Percentiles rank a stretch among this genome's conserved stretches.
Conservation (phyloP, 2,329 filamentous ascomycete species). For the Dothideomycetidae sp. region DNA sequence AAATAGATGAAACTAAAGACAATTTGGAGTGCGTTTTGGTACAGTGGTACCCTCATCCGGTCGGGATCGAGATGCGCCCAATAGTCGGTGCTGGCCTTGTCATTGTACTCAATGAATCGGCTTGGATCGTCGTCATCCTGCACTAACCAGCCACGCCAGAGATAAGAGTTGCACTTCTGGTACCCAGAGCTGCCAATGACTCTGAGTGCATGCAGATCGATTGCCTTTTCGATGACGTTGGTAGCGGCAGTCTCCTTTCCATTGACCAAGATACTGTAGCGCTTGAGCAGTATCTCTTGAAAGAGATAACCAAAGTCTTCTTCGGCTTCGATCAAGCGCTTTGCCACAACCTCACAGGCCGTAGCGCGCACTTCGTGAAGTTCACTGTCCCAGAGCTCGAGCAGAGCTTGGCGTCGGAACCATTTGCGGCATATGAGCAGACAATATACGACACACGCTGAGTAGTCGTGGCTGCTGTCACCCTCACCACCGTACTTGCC, state of each 20-base stretch:
- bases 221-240: slow-evolving; percentile 86
- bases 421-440: slow-evolving; percentile 59
- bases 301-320: slow-evolving; percentile 67
- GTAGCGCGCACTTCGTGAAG: slow-evolving; percentile 64
- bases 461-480: slow-evolving; percentile 38
- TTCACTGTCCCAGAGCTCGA: slow-evolving; percentile 86
- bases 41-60: slow-evolving; percentile 79
- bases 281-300: slow-evolving; percentile 67
- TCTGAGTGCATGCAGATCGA: slow-evolving; percentile 76
- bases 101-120: slow-evolving; percentile 76
- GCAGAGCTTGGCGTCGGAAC: slow-evolving; percentile 64
- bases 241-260: slow-evolving; percentile 57
- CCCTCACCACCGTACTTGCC: slow-evolving; percentile 32
- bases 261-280: slow-evolving; percentile 69
- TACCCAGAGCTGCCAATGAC: slow-evolving; percentile 90
- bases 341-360: slow-evolving; percentile 86
- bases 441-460: slow-evolving; percentile 70
- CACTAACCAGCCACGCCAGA: slow-evolving; percentile 95
- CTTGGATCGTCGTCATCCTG: slow-evolving; percentile 84
- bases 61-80: slow-evolving; percentile 81
- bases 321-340: slow-evolving; percentile 70
- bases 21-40: slow-evolving; percentile 84
- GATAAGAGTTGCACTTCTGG: slow-evolving; percentile 82
- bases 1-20: slow-evolving; percentile 73
- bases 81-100: slow-evolving; percentile 65